Percentiles rank a stretch among this genome's conserved stretches.
These are phyloP conservation scores for Annulohypoxylon nitens DNA, from an alignment of 495 filamentous ascomycete species.

Conservation along the genomic window DNA sequence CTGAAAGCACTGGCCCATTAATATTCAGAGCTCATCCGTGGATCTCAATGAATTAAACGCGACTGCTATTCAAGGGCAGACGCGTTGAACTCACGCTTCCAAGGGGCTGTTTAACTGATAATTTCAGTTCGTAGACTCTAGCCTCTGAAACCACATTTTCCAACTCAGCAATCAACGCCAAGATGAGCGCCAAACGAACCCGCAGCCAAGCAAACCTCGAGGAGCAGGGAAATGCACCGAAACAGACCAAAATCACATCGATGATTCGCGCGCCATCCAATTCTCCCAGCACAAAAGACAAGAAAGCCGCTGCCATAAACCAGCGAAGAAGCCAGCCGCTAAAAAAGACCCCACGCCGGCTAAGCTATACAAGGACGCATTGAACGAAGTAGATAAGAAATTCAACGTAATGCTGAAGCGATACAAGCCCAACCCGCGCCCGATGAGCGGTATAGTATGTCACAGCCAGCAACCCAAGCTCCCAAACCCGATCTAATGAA, in stretches of 20 bases:
- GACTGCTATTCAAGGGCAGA: no score
- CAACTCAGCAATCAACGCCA: not conserved
- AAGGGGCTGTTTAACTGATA: no score
- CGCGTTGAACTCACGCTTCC: no score
- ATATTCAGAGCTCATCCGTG: no score
- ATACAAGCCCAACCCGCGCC: not conserved
- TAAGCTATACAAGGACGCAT: not conserved
- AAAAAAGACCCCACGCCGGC: not conserved
- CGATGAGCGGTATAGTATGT: not conserved
- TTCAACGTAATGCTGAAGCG: not conserved
- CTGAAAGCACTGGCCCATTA: no score
- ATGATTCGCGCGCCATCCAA: not conserved
- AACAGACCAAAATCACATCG: not conserved
- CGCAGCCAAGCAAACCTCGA: not conserved
- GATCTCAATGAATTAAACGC: no score
- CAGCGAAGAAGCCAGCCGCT: not conserved
- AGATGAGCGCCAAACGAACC: not conserved
- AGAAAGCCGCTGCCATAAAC: not conserved
- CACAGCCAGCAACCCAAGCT: not conserved
- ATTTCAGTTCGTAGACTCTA: no score
- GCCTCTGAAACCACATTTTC: not conserved
- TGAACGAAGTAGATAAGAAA: not conserved
- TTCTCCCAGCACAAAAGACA: not conserved
- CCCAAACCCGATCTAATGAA: not conserved
- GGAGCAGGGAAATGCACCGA: not conserved